Conservation (phyloP, 78 protist genomes). For the Corallochytrium limacisporum region DNA sequence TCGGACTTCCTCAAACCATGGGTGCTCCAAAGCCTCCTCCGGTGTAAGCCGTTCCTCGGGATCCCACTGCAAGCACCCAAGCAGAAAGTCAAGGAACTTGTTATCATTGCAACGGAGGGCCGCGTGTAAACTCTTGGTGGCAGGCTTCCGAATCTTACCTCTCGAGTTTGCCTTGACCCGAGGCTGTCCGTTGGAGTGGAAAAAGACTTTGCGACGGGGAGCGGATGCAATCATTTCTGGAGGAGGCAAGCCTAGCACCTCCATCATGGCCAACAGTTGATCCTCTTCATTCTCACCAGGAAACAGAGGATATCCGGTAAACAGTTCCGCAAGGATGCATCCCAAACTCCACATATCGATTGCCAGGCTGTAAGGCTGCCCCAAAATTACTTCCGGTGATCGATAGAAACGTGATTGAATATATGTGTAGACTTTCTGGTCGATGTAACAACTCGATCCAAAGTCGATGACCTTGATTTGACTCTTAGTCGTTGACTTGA, state of each 20-base stretch:
- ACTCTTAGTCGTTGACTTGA: conserved; percentile 45
- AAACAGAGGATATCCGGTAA: conserved; percentile 82
- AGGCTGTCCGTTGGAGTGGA: conserved; percentile 24
- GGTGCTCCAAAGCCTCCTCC: conserved; percentile 55
- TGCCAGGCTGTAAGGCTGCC: conserved; percentile 54
- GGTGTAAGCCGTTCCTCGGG: conserved; percentile 47
- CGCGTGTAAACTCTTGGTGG: conserved; percentile 19
- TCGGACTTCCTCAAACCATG: conserved; percentile 40
- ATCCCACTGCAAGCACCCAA: conserved; percentile 52
- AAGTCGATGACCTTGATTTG: conserved; percentile 76
- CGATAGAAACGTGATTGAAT: conserved; percentile 62
- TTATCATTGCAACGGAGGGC: conserved; percentile 31
- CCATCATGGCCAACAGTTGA: conserved; percentile 60
- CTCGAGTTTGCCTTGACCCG: conserved; percentile 29
- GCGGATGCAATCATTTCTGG: conserved; percentile 18
- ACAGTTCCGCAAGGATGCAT: conserved; percentile 87
- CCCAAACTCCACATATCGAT: conserved; percentile 98
- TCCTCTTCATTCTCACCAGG: conserved; percentile 79
- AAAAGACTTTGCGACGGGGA: conserved; percentile 29
- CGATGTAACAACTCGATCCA: conserved; percentile 76
- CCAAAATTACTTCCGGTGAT: conserved; percentile 66
- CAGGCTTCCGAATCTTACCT: conserved; percentile 56
- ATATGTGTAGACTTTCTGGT: conserved; percentile 65
- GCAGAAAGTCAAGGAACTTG: conserved; percentile 20
- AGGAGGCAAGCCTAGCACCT: conserved; percentile 75